A percentile compares a stretch with the other conserved stretches of the same genome.
Conservation (phyloP, 2,329 filamentous ascomycete genomes). For the Talaromyces sp. region DNA sequence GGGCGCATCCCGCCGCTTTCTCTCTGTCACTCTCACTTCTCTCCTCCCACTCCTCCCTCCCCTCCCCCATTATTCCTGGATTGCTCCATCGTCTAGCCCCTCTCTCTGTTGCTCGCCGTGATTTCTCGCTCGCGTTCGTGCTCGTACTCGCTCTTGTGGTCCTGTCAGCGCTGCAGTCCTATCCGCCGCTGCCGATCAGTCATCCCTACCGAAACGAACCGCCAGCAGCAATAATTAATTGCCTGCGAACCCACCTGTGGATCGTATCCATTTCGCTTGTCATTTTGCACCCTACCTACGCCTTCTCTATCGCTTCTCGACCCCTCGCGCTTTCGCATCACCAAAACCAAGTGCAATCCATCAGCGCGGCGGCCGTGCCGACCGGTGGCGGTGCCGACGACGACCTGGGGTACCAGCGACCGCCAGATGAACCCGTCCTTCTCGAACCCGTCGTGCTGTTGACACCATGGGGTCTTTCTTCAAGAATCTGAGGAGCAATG, state of each 20-base stretch:
- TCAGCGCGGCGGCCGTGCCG: not conserved
- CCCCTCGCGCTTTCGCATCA: not conserved
- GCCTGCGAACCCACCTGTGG: not conserved
- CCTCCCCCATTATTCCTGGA: not conserved
- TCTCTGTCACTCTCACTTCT: not conserved
- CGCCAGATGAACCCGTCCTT: not conserved
- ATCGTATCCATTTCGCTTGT: not conserved
- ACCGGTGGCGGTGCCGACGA: not conserved
- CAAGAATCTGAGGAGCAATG: slow-evolving; percentile 35
- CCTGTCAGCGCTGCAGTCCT: not conserved
- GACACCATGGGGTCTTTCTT: slow-evolving; percentile 37
- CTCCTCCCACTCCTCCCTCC: not conserved
- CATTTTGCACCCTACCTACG: not conserved
- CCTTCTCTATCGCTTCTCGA: not conserved
- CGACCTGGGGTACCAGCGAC: not conserved
- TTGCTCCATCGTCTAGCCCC: not conserved
- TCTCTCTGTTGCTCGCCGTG: not conserved
- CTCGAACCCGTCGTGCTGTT: not conserved
- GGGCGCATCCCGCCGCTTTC: not conserved
- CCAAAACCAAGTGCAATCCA: not conserved
- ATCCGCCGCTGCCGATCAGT: not conserved
- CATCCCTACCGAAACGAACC: not conserved
- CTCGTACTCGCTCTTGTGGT: not conserved
- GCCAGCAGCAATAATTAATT: not conserved
- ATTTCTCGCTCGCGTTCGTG: not conserved